Percentiles rank a stretch among this genome's conserved stretches.
Conservation (phyloP, 257 asterid genomes). For the Ballota nigra region DNA sequence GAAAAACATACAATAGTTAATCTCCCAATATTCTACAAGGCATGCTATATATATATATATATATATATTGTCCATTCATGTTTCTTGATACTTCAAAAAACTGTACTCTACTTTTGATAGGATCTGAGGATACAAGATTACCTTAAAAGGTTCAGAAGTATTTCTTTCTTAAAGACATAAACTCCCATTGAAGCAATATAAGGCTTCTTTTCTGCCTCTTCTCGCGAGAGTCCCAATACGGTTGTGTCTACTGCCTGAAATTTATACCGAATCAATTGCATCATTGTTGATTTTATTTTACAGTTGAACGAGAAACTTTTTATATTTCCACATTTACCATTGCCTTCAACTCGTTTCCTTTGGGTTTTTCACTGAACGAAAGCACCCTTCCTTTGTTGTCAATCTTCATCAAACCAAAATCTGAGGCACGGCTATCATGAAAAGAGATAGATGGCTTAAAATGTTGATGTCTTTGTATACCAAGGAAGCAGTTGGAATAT, state of each 20-base stretch:
- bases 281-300: neutral
- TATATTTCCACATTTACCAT: constrained; percentile 53
- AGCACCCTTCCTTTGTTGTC: constrained; percentile 76
- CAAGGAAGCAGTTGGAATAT: neutral
- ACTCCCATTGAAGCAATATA: constrained; percentile 99
- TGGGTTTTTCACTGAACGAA: constrained; percentile 83
- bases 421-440: constrained; percentile 83
- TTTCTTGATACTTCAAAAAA: neutral
- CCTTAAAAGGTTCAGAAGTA: constrained; percentile 89
- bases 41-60: neutral
- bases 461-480: constrained; percentile 11
- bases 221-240: constrained; percentile 78
- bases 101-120: constrained; percentile 10
- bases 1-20: constrained; percentile 8
- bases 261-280: constrained; percentile 9
- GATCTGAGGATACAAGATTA: constrained; percentile 13
- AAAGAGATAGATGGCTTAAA: constrained; percentile 29
- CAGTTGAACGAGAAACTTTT: constrained; percentile 8
- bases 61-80: neutral
- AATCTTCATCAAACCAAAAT: constrained; percentile 92
- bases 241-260: constrained; percentile 91
- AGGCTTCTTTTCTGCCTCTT: constrained; percentile 88
- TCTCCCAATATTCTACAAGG: constrained; percentile 8
- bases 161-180: constrained; percentile 91
- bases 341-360: constrained; percentile 75